Evolutionary conservation across 257 asterid species (phyloP), one percentile per base, ranked within the genome.

Genomic region (Forsythia viridissima): DNA sequence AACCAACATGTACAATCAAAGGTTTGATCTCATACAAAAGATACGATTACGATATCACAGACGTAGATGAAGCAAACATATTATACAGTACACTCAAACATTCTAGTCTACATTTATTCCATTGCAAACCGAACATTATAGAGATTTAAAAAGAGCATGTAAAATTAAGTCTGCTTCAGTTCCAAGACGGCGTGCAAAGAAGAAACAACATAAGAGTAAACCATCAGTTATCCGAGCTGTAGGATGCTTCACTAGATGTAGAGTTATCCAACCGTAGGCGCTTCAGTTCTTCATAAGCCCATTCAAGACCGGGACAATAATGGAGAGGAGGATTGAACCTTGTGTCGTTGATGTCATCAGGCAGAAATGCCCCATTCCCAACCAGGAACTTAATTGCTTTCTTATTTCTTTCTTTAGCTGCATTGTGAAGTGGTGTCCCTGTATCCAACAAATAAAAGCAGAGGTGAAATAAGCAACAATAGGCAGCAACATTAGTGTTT

Each of bases 341-440:
- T 37, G 99, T 87, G 74, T 95, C 98, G 13, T 87, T 82, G 71
- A 95, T 92, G 87, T 93, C 90, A 77, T 88, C 96, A 0, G 98
- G 98, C 90, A 95, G 80, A 84, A 95, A 95, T 37, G 99, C 99
- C 70, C 99, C 99, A 42, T 92, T 93, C 74, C 88, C 92, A 30
- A 95, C 87, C 84, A 95, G 89, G 83, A 88, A 95, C 44, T 76
- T 93, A 15, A 93, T 93, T 12, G 99, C 98, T 84, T 85, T 88
- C 84, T 85, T 92, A 87, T 93, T 92, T 79, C 83, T 89, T 83
- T 95, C 99, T 83, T 95, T 95, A 65, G 99, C 98, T 18, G 99
- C 99, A 82, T 89, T 90, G 80, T 95, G 99, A 71, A 95, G 98
- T 11, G 99, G 98, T 67, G 98, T 95, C 99, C 99, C 98, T 94